Percentiles rank a stretch among this genome's conserved stretches.
phyloP scores from a whole-genome alignment of 2,329 filamentous ascomycete species.

The Fusarium pseudocircinatum region DNA sequence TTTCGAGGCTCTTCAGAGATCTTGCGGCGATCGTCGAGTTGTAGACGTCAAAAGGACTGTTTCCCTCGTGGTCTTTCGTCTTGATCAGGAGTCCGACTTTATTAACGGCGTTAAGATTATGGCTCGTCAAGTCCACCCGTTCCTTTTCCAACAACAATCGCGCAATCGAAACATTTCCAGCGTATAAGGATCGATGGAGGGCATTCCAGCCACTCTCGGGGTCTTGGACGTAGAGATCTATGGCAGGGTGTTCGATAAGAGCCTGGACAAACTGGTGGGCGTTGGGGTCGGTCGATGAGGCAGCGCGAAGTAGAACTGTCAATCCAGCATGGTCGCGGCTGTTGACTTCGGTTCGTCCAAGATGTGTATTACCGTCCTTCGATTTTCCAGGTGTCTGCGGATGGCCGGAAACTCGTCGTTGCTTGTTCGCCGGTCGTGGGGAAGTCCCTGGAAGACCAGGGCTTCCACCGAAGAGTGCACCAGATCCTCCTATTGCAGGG shows the following conservation, averaged over 20 bases:
- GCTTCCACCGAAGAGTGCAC: constrained; percentile 49
- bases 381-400: constrained; percentile 54
- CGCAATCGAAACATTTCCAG: constrained; percentile 88
- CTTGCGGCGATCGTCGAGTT: constrained; percentile 84
- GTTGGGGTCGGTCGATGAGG: constrained; percentile 75
- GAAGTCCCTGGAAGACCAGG: constrained; percentile 58
- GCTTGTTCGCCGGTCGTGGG: constrained; percentile 59
- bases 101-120: constrained; percentile 66
- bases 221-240: constrained; percentile 90
- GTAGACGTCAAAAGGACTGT: constrained; percentile 94
- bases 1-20: constrained; percentile 64
- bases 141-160: constrained; percentile 84
- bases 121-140: constrained; percentile 68
- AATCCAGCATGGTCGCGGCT: constrained; percentile 82
- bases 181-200: constrained; percentile 88
- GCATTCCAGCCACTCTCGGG: constrained; percentile 95
- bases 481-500: constrained; percentile 54
- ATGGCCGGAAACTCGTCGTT: constrained; percentile 63
- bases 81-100: constrained; percentile 84
- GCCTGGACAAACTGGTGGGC: constrained; percentile 80
- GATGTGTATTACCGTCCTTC: constrained; percentile 55
- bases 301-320: constrained; percentile 85
- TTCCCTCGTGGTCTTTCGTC: constrained; percentile 94
- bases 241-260: constrained; percentile 81
- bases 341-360: constrained; percentile 78